These are phyloP conservation scores for Aspergillus jensenii DNA, from an alignment of 2,329 filamentous ascomycete species.

Conservation along the genomic window DNA sequence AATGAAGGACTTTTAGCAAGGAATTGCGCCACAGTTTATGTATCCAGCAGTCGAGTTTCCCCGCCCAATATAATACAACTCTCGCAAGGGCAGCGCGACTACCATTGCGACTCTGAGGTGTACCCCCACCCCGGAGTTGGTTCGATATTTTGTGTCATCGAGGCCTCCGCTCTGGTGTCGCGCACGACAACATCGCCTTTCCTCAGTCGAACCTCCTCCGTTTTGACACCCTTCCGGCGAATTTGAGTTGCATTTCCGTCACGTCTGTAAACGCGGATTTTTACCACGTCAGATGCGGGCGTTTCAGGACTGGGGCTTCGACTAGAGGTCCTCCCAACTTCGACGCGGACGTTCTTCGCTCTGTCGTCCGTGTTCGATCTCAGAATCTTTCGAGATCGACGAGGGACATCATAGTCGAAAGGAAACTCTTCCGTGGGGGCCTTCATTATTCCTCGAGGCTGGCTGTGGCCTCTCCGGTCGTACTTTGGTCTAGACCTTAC, in stretches of 20 bases:
- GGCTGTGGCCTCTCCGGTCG: not conserved
- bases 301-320: not conserved
- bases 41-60: not conserved
- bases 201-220: slow-evolving; percentile 5
- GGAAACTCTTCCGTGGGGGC: slow-evolving; percentile 10
- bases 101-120: not conserved
- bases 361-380: not conserved
- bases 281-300: slow-evolving; percentile 7
- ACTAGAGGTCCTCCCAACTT: not conserved
- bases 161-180: not conserved
- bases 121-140: not conserved
- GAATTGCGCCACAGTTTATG: not conserved
- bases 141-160: not conserved
- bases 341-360: not conserved
- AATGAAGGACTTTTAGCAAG: not conserved
- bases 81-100: not conserved
- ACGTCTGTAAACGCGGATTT: slow-evolving; percentile 7
- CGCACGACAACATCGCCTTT: slow-evolving; percentile 8
- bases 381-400: not conserved
- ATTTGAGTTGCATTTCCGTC: not conserved
- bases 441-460: slow-evolving; percentile 13
- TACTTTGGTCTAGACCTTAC: not conserved
- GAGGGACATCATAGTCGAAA: not conserved
- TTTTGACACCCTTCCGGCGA: not conserved
- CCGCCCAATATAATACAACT: not conserved